Evolutionary conservation across 148 eudicot species (phyloP), one percentile per base, ranked within the genome.

Genomic region (Rhododendron simsii): DNA sequence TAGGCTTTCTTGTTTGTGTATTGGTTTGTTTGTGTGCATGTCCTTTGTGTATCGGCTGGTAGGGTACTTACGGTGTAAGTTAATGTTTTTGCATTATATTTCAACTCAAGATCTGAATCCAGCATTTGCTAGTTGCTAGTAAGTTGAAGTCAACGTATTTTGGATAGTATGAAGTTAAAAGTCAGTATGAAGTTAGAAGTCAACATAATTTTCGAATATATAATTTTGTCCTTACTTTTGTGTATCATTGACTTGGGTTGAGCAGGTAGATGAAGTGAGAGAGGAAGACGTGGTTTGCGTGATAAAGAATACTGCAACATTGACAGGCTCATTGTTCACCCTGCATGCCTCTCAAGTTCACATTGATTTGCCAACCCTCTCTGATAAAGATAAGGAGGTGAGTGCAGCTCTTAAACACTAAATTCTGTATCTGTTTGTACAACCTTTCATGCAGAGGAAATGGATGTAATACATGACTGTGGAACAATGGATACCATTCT

Each of bases 341-440:
- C 92, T 97, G 86, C 99, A 97, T 85, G 99, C 90, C 81, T 94
- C 96, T 73, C 99, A 97, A 92, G 89, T 97, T 89, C 96, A 30
- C 82, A 95, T 97, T 79, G 96, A 97, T 87, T 86, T 95, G 82
- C 99, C 99, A 41, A 97, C 99, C 71, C 94, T 97, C 47, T 75
- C 98, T 50, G 98, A 94, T 50, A 91, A 93, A 78, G 99, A 97
- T 79, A 97, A 97, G 87, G 91, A 92, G 94, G 99, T 94, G 23
- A 88, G 92, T 90, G 28, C 12, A 84, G 50, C 51, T 63, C 76
- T 63, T 81, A 20, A 51, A 51, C 82, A 15, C 33, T 55, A 28
- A 51, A 53, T 12, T 48, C 61, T 63, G 14, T 53, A 10, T 5
- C 16, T 41, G 14, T 75, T 9, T 84, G 3, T 23, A 30, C 61